Conservation (phyloP, 2,329 filamentous ascomycete genomes). For the Pseudocercospora pini-densiflorae region DNA sequence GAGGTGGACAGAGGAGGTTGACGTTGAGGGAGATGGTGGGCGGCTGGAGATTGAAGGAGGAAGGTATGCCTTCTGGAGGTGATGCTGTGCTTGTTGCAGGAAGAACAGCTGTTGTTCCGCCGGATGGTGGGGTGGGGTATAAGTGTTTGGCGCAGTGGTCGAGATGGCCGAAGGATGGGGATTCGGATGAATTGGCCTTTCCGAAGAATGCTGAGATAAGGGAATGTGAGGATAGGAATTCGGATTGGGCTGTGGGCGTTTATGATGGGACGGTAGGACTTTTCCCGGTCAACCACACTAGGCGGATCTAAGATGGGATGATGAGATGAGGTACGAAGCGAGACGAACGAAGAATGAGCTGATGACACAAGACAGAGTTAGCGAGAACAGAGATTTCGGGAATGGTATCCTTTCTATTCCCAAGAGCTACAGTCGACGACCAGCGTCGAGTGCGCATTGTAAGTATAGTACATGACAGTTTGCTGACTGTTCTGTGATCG, state of each 20-base stretch:
- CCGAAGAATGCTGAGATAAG: constrained; percentile 80
- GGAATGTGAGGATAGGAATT: constrained; percentile 86
- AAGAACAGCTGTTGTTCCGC: constrained; percentile 58
- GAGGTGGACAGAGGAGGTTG: constrained; percentile 68
- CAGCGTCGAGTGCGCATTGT: constrained; percentile 1
- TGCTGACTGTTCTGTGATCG: constrained; percentile 7
- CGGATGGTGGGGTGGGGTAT: constrained; percentile 69
- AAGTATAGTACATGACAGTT: constrained; percentile 7
- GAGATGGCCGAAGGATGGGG: constrained; percentile 71
- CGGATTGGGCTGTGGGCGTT: constrained; percentile 85
- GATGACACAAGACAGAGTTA: neutral
- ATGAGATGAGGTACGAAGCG: constrained; percentile 2
- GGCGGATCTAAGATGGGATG: constrained; percentile 30
- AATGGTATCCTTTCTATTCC: neutral
- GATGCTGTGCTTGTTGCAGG: constrained; percentile 2
- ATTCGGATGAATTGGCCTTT: constrained; percentile 78
- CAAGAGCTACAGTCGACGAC: neutral
- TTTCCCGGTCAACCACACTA: constrained; percentile 80
- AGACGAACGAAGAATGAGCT: constrained; percentile 3
- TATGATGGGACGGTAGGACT: constrained; percentile 81
- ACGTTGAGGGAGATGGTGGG: constrained; percentile 77
- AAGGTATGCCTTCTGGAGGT: constrained; percentile 9
- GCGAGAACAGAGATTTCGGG: neutral
- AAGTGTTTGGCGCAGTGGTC: constrained; percentile 69
- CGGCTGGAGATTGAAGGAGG: constrained; percentile 68